These are phyloP conservation scores for Furcasterigmium sp. DNA, from an alignment of 2,329 filamentous ascomycete genomes.

Conservation along the genomic window DNA sequence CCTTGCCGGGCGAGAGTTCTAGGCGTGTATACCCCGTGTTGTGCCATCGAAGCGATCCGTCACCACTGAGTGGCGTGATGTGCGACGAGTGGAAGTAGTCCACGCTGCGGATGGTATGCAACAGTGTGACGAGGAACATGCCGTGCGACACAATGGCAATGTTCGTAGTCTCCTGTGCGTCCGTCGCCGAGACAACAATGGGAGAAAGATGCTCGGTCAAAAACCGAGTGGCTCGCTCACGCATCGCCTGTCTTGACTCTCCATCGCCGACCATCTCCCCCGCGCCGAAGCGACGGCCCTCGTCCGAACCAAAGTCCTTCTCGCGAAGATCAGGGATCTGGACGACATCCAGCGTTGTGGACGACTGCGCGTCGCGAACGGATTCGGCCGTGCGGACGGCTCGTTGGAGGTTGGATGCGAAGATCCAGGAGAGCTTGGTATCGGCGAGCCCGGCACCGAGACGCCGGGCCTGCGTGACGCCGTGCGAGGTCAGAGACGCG, in stretches of 20 bases:
- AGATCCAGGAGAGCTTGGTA: constrained; percentile 38
- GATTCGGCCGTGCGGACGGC: constrained; percentile 67
- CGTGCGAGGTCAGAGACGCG: constrained; percentile 76
- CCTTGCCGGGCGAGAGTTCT: constrained; percentile 3
- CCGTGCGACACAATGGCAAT: constrained; percentile 78
- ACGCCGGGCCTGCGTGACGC: constrained; percentile 69
- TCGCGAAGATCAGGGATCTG: constrained; percentile 55
- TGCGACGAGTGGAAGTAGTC: constrained; percentile 15
- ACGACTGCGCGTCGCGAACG: constrained; percentile 50
- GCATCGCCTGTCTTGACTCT: constrained; percentile 67
- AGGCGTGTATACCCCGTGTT: constrained; percentile 46
- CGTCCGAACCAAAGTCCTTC: constrained; percentile 68
- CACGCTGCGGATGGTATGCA: constrained; percentile 40
- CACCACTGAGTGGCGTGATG: constrained; percentile 17
- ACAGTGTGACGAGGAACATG: constrained; percentile 68
- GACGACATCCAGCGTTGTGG: constrained; percentile 4
- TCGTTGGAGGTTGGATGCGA: constrained; percentile 72
- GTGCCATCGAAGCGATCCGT: constrained; percentile 30
- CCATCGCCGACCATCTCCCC: constrained; percentile 29
- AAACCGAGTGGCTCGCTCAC: constrained; percentile 57
- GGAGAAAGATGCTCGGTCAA: constrained; percentile 59
- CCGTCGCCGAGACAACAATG: constrained; percentile 25
- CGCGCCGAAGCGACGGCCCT: constrained; percentile 54
- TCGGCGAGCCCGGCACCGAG: constrained; percentile 58
- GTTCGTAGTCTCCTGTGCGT: constrained; percentile 3